These are phyloP conservation scores for Gleditsia sinensis DNA, from an alignment of 306 rosid species.

Conservation along the genomic window DNA sequence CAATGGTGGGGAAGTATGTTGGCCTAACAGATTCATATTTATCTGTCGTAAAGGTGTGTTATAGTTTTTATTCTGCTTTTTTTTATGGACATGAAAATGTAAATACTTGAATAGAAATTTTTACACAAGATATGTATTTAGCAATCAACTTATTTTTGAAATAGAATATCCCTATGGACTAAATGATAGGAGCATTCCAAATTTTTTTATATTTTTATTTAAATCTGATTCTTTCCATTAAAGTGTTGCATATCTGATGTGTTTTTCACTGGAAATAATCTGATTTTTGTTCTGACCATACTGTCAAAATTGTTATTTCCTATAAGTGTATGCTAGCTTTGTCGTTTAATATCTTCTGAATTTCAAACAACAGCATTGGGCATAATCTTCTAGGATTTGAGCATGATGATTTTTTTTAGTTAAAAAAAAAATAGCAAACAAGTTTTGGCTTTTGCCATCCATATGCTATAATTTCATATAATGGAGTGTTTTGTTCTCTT, in stretches of 20 bases:
- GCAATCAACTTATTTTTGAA: conserved; percentile 12
- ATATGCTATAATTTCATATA: conserved; percentile 1
- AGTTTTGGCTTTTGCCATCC: conserved; percentile 20
- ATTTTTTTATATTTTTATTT: neutral
- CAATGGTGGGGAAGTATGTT: conserved; percentile 98
- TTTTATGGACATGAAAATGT: conserved; percentile 6
- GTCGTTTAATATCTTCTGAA: conserved; percentile 9
- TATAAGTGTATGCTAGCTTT: conserved; percentile 21
- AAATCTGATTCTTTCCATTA: conserved; percentile 9
- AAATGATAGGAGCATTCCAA: conserved; percentile 1
- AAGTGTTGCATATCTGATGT: conserved; percentile 7
- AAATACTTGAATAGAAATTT: neutral
- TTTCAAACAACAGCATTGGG: neutral
- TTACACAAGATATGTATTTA: conserved; percentile 6
- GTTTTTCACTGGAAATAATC: conserved; percentile 9
- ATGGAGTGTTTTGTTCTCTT: conserved; percentile 1
- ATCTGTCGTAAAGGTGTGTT: conserved; percentile 88
- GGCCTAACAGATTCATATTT: conserved; percentile 96
- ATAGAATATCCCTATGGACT: conserved; percentile 9
- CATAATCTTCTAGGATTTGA: conserved; percentile 15
- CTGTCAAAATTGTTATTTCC: neutral
- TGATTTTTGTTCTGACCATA: conserved; percentile 10
- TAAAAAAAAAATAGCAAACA: neutral
- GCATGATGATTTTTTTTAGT: conserved; percentile 18
- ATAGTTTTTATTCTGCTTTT: conserved; percentile 29